Base-by-base conservation (phyloP, 2,329 filamentous ascomycete genomes). In the Pseudogymnoascus sp. region DNA sequence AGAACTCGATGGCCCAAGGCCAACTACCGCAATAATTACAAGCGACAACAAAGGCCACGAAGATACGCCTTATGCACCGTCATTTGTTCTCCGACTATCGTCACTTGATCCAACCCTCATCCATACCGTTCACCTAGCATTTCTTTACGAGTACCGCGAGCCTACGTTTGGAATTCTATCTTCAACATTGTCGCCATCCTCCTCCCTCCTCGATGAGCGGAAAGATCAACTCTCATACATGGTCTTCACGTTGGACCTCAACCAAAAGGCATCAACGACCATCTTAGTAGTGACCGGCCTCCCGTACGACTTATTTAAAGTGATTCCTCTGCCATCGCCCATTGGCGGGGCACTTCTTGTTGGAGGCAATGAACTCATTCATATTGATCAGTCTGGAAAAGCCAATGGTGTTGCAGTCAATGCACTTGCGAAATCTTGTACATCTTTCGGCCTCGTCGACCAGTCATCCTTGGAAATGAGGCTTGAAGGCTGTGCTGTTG, bases 91-190 rank as follows among this genome's bases (percentile, higher is more conserved):
- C 67, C 89, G 92, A 67, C 82, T 97, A 68, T 91, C 93, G 62
- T 86, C 92, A 71, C 83, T 99, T 76, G 93, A 97, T 75, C 90
- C 93, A 66, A 86, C 84, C 67, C 82, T 99, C 69, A 86, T 93
- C 65, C 90, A 96, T 76, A 92, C 93, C 59, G 87, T 97, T 71
- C 91, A 96, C 73, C 85, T 99, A 72, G 88, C 90, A 63, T 99
- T 99, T 75, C 80, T 99, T 68, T 86, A 97, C 81, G 93, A 97
- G 78, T 99, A 99, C 76, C 88, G 95, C 75, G 95, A 97, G 76
- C 93, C 95, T 11, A 99, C 95, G 0, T 96, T 99, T 77, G 95
- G 93, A 63, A 93, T 99, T 65, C 81, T 99, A 43, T 95, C 91
- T 56, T 90, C 93, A 1, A 87, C 86, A 61, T 79, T 85, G 66